Base-by-base conservation (phyloP, 108 stramenopile genomes). In the Cyclostephanos invisitatus region DNA sequence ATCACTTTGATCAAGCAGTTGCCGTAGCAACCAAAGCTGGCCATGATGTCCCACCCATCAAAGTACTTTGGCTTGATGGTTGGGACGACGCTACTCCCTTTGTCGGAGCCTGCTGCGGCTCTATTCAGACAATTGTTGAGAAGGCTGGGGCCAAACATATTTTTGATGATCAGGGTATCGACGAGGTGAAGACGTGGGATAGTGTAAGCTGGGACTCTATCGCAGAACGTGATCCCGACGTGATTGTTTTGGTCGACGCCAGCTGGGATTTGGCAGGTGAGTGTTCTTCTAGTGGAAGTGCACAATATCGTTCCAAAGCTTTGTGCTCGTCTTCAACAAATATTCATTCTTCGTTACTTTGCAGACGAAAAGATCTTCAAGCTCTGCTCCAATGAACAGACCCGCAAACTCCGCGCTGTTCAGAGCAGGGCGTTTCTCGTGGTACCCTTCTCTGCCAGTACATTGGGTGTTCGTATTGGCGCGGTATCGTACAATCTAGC, bases 91-190 rank as follows among this genome's bases (percentile, higher is more conserved):
- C 42, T 22, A 56, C 37, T 24, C 73, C 73, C 22, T 74, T 67
- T 56, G 73, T 74, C 20, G 73, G 72, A 3, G 73, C 73, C 53
- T 74, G 73, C 28, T 74, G 73, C 22, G 73, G 73, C 22, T 49
- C 50, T 32, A 38, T 54, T 11, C 62, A 74, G 27, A 56, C 59
- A 15, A 54, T 74, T 57, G 20, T 74, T 36, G 35, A 74, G 25
- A 37, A 74, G 11, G 66, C 73, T 56, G 73, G 73, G 29, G 73
- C 73, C 0, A 57, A 47, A 38, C 66, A 74, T 58, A 37, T 74
- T 14, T 74, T 74, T 18, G 54, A 37, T 5, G 38, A 74, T 20
- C 54, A 51, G 12, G 73, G 64, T 17, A 28, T 42, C 2, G 73
- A 74, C 48, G 73, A 74, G 10, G 14, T 36, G 24, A 35, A 47